phyloP scores from a whole-genome alignment of 2,329 filamentous ascomycete species.

The Lasiodiplodia sp. region DNA sequence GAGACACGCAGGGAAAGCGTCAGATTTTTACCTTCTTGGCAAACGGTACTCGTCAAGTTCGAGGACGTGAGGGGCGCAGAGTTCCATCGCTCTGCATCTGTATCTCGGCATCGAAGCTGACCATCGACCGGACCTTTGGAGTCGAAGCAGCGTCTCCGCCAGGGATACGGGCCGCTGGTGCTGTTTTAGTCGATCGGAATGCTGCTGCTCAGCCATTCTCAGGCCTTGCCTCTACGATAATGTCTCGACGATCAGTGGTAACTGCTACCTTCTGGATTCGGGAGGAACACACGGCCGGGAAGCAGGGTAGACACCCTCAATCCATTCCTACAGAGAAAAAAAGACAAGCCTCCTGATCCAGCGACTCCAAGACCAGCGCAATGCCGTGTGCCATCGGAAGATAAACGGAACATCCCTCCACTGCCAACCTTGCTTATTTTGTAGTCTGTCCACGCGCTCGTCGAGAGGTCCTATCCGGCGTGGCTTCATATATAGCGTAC shows the following conservation, averaged over 20 bases:
- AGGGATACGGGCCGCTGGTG: constrained; percentile 13
- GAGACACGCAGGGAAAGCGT: background rate
- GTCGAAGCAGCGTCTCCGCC: background rate
- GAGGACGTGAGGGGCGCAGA: background rate
- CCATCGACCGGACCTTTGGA: background rate
- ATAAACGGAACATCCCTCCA: background rate
- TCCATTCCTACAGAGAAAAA: constrained; percentile 19
- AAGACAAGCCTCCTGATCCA: constrained; percentile 24
- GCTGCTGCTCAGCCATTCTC: background rate
- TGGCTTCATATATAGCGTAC: constrained; percentile 26
- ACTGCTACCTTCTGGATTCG: background rate
- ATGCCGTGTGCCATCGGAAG: constrained; percentile 1
- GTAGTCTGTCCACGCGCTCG: constrained; percentile 2
- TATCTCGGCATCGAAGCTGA: background rate
- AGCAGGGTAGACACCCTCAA: background rate
- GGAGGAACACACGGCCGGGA: background rate
- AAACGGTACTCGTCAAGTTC: background rate
- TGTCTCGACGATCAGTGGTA: background rate
- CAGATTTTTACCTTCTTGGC: background rate
- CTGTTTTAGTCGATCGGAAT: constrained; percentile 21
- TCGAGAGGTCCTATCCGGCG: background rate
- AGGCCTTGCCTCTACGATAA: background rate
- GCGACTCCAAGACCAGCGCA: constrained; percentile 4
- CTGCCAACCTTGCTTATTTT: constrained; percentile 11
- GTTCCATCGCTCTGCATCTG: background rate